Evolutionary conservation across 768 basidiomycete genomes (phyloP), one percentile per base, ranked within the genome.

Genomic region (Mycena filopes): DNA sequence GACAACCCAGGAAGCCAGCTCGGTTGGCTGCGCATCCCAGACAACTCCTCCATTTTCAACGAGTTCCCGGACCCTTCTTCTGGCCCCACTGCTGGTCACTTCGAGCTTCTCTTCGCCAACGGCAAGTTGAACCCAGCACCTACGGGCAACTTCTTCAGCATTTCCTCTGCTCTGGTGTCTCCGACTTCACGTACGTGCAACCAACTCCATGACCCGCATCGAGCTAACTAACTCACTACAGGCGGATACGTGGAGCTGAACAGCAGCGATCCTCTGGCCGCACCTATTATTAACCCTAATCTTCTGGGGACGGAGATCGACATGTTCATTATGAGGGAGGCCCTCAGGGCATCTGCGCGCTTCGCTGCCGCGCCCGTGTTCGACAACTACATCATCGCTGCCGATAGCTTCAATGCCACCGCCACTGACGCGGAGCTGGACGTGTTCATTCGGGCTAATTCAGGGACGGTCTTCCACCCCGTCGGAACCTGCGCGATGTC

Each of bases 251-350:
- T 55, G 13, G 42, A 23, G 16, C 26, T 50, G 5, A 13, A 21
- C n/a, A 53, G 38, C 18, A 55, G 25, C 23, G 53, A 55, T 20
- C 25, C 23, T 15, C 41, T 55, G n/a, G 53, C 28, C 25, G 13
- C 21, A 5, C 53, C 40, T 9, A 4, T 74, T 12, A 71, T 86
- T 72, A 79, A 86, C 68, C 82, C 83, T 1, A 62, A 45, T 18
- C 42, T 60, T n/a, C 77, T 82, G 41, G 65, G 40, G 21, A 58
- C 67, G 1, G 68, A 63, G 26, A 60, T 71, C 49, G 76, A 77
- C 59, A 31, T 72, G 25, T 51, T 67, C 21, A 60, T 70, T 7
- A 61, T 77, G 38, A 65, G 70, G 12, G 70, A 74, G 55, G 65
- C 70, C 16, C 36, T 76, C 47, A 65, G 66, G 29, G 67, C 60